Evolutionary conservation across 306 rosid species (phyloP).

Genomic region (Oemleria cerasiformis): DNA sequence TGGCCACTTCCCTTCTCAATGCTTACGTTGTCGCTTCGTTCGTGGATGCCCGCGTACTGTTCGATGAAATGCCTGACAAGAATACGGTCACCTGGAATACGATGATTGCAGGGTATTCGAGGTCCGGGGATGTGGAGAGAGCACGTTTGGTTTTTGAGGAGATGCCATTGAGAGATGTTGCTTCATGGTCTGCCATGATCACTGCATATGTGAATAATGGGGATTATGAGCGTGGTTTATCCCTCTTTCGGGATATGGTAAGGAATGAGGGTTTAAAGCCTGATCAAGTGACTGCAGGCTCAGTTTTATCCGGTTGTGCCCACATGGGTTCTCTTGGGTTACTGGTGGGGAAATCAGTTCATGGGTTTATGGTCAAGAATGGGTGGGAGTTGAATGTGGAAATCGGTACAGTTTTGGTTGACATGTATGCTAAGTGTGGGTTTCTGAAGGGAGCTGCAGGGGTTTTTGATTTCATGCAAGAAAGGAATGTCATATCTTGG

Average conservation of each 20-base stretch:
- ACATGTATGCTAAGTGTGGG: slow-evolving; percentile 60
- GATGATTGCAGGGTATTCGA: slow-evolving; percentile 53
- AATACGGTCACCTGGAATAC: slow-evolving; percentile 56
- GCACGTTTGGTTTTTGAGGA: slow-evolving; percentile 40
- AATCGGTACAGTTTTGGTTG: slow-evolving; percentile 53
- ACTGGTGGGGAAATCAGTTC: slow-evolving; percentile 61
- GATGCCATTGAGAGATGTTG: slow-evolving; percentile 42
- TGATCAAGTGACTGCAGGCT: slow-evolving; percentile 38
- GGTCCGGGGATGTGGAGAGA: slow-evolving; percentile 30
- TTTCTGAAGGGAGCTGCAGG: slow-evolving; percentile 38
- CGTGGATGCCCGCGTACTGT: slow-evolving; percentile 39
- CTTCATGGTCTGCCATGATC: slow-evolving; percentile 58
- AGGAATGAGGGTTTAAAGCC: slow-evolving; percentile 28
- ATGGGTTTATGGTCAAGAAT: slow-evolving; percentile 49
- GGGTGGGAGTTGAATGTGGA: slow-evolving; percentile 49
- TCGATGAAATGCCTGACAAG: slow-evolving; percentile 59
- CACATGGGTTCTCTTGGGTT: slow-evolving; percentile 47
- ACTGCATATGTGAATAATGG: slow-evolving; percentile 37
- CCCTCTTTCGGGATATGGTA: slow-evolving; percentile 52
- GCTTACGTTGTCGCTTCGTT: slow-evolving; percentile 30
- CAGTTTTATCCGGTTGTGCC: slow-evolving; percentile 50
- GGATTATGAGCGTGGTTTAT: slow-evolving; percentile 26
- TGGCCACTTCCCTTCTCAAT: slow-evolving; percentile 41
- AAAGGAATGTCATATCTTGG: slow-evolving; percentile 53
- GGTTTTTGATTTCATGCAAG: slow-evolving; percentile 44